Evolutionary conservation across 2,329 filamentous ascomycete species (phyloP).

Genomic region (Venturia effusa): DNA sequence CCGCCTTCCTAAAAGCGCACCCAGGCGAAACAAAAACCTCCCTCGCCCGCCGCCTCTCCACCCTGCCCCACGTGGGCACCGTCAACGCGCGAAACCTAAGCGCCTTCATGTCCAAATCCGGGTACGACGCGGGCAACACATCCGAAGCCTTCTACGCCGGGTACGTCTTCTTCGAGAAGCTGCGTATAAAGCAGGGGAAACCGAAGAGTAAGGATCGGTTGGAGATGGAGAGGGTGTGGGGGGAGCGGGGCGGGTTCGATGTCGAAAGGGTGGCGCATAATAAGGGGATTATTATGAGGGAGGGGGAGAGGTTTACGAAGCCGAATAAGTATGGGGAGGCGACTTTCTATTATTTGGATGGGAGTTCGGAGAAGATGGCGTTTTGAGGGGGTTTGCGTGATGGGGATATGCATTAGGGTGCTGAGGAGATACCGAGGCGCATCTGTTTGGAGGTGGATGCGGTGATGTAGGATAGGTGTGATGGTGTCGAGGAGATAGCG

Average conservation of each 20-base stretch:
- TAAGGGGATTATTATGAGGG: not conserved
- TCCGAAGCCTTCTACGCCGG: slow-evolving; percentile 40
- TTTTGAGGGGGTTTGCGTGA: too few relatives aligned
- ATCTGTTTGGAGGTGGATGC: too few relatives aligned
- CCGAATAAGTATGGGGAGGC: not conserved
- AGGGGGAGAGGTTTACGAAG: not conserved
- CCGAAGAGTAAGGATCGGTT: slow-evolving; percentile 40
- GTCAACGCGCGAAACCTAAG: not conserved
- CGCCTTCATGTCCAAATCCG: slow-evolving; percentile 41
- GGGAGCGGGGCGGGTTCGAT: not conserved
- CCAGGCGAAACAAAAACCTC: not conserved
- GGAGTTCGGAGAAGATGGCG: not conserved
- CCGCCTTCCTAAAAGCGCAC: not conserved
- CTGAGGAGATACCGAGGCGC: too few relatives aligned
- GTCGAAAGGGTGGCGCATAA: not conserved
- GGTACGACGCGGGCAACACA: slow-evolving; percentile 37
- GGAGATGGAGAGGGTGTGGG: slow-evolving; percentile 38
- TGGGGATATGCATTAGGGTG: too few relatives aligned
- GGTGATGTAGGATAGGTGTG: too few relatives aligned
- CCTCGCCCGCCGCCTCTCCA: not conserved
- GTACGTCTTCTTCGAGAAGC: slow-evolving; percentile 51
- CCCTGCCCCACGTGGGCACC: not conserved
- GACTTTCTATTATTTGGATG: not conserved
- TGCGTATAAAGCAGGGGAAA: slow-evolving; percentile 40
- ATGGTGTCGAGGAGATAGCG: too few relatives aligned